Conservation (phyloP, 129 eudicot species). For the Heracleum sosnowskyi region DNA sequence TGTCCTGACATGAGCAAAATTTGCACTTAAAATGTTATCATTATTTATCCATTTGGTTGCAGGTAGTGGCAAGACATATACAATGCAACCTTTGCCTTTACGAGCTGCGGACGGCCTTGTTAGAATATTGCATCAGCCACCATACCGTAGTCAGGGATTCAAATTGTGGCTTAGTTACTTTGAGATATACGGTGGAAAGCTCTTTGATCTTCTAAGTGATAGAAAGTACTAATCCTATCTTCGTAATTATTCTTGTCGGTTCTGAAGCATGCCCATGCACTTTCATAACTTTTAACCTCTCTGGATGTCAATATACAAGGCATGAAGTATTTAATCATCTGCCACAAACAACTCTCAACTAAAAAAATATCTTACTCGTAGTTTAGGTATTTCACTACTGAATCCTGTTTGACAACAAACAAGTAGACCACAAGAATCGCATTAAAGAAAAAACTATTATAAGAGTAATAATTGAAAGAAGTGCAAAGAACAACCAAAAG, state of each 20-base stretch:
- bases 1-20: neutral
- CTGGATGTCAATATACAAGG: neutral
- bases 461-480: neutral
- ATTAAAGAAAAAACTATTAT: neutral
- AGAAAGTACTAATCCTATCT: conserved; percentile 43
- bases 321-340: neutral
- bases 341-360: neutral
- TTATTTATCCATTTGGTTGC: conserved; percentile 15
- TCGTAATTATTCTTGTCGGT: neutral
- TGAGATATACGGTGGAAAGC: conserved; percentile 95
- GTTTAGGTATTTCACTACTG: neutral
- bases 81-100: conserved; percentile 91
- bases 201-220: conserved; percentile 78
- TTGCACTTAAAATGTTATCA: neutral
- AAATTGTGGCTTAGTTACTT: conserved; percentile 93
- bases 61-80: conserved; percentile 95
- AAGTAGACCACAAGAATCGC: neutral
- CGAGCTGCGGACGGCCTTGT: conserved; percentile 95
- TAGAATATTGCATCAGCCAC: conserved; percentile 70
- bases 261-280: neutral
- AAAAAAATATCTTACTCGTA: neutral
- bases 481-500: neutral
- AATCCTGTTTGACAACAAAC: neutral
- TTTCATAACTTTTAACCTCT: neutral
- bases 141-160: conserved; percentile 68